Evolutionary conservation across 352 stramenopile genomes (phyloP), one percentile per base, ranked within the genome.

Genomic region (Globisporangium acanthophoron): DNA sequence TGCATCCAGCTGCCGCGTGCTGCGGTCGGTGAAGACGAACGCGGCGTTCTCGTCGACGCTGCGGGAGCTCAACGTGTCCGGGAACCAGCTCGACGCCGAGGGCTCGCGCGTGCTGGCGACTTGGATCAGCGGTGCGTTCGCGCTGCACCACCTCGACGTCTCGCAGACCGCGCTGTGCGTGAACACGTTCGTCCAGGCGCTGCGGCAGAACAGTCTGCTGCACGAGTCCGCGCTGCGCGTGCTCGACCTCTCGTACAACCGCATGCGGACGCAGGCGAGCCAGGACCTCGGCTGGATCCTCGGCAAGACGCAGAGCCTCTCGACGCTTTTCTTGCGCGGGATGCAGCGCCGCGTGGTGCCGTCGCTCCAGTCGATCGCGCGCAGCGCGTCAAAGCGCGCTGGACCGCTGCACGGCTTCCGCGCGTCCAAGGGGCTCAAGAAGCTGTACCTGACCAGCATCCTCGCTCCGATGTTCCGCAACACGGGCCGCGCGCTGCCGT

Each of bases 181-280:
- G 41, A 78, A 85, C 39, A 46, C 64, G 13, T 84, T 90, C 49
- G 58, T 84, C 13, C 67, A 80, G 43, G 69, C 73, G 15, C 71
- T 91, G 24, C 72, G 81, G 33, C 74, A 80, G 29, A 92, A 92
- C 62, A 76, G 66, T 15, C 64, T 87, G 7, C 69, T 92, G 16
- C 70, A 87, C 53, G 77, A 88, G 54, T 85, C 80, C 0, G 83
- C 80, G 5, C 74, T 92, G 11, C 20, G 61, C 9, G 35, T 70
- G 33, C 67, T 92, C 21, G 78, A 92, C 40, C 41, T 92, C 11
- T 91, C 80, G 18, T 87, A 86, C 72, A 90, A 88, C 44, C 67
- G 66, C 24, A 77, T 92, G 71, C 69, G 69, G 12, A 69, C 62
- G 9, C 65, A 72, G 20, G 78, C 83, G 20, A 85, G 75, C 41